phyloP scores from a whole-genome alignment of 371 early-diverging fungal genomes.

The Mortierella sp. region DNA sequence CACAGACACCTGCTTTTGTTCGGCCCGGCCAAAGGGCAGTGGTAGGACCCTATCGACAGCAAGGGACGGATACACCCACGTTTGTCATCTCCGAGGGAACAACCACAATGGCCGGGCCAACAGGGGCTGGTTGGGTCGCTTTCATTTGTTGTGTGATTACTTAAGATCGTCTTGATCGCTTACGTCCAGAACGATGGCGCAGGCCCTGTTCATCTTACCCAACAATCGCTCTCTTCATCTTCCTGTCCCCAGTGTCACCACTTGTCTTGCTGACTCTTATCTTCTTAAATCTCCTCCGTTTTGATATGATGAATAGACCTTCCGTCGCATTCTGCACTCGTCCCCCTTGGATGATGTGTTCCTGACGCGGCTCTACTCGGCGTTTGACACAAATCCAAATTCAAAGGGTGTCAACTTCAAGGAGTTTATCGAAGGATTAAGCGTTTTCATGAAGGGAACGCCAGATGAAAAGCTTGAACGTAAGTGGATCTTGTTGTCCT shows the following conservation, averaged over 20 bases:
- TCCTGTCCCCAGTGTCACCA: not conserved
- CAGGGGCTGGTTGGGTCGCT: too few relatives aligned
- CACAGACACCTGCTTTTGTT: not conserved
- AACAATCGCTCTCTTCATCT: not conserved
- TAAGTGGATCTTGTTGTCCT: slow-evolving; percentile 60
- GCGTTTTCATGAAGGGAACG: slow-evolving; percentile 83
- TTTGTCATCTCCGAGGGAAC: not conserved
- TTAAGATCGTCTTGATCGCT: not conserved
- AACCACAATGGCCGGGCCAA: too few relatives aligned
- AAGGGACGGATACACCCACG: not conserved
- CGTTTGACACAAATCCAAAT: slow-evolving; percentile 78
- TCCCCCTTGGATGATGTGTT: slow-evolving; percentile 80
- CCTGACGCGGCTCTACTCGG: slow-evolving; percentile 81
- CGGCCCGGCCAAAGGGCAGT: not conserved
- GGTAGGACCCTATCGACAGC: not conserved
- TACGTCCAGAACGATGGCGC: too few relatives aligned
- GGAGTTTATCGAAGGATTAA: slow-evolving; percentile 82
- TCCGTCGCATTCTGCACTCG: slow-evolving; percentile 49
- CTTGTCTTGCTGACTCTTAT: slow-evolving; percentile 3
- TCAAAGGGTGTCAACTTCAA: slow-evolving; percentile 77
- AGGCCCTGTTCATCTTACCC: too few relatives aligned
- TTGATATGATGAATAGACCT: slow-evolving; percentile 30
- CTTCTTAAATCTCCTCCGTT: not conserved
- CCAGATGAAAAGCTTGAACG: slow-evolving; percentile 82
- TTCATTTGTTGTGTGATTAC: slow-evolving; percentile 1